phyloP scores from a whole-genome alignment of 2,329 filamentous ascomycete species.

The Shiraia bambusicola region DNA sequence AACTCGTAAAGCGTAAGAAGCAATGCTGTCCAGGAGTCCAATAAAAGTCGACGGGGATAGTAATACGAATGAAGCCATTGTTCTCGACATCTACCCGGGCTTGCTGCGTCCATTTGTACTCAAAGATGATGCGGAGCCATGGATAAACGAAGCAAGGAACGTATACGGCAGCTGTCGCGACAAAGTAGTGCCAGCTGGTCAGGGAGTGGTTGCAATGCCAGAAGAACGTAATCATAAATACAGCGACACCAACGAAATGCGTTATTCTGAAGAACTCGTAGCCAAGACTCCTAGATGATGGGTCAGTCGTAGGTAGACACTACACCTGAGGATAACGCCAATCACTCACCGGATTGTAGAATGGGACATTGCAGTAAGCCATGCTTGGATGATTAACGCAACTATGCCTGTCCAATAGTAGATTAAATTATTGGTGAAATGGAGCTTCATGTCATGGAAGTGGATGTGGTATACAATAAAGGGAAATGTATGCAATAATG shows the following conservation, averaged over 20 bases:
- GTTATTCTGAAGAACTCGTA: constrained; percentile 65
- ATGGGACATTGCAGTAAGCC: constrained; percentile 58
- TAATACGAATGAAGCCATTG: constrained; percentile 21
- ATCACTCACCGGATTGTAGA: constrained; percentile 50
- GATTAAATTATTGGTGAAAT: constrained; percentile 48
- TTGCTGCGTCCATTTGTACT: constrained; percentile 51
- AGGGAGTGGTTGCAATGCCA: constrained; percentile 57
- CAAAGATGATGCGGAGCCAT: constrained; percentile 51
- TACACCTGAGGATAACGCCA: not conserved
- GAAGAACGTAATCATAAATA: constrained; percentile 63
- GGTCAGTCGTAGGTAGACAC: not conserved
- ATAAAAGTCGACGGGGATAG: constrained; percentile 34
- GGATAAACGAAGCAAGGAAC: constrained; percentile 50
- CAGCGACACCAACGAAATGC: constrained; percentile 54
- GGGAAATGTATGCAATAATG: constrained; percentile 61
- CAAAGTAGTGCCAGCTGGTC: constrained; percentile 58
- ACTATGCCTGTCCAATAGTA: constrained; percentile 60
- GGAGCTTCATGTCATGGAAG: constrained; percentile 51
- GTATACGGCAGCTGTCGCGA: constrained; percentile 58
- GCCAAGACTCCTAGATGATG: constrained; percentile 48
- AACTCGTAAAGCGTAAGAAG: constrained; percentile 55
- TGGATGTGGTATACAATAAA: constrained; percentile 57
- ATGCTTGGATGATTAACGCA: constrained; percentile 56
- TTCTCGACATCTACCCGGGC: constrained; percentile 43
- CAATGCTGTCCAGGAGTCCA: constrained; percentile 59